phyloP scores from a whole-genome alignment of 2,329 filamentous ascomycete genomes.

The Phialophora tarda region DNA sequence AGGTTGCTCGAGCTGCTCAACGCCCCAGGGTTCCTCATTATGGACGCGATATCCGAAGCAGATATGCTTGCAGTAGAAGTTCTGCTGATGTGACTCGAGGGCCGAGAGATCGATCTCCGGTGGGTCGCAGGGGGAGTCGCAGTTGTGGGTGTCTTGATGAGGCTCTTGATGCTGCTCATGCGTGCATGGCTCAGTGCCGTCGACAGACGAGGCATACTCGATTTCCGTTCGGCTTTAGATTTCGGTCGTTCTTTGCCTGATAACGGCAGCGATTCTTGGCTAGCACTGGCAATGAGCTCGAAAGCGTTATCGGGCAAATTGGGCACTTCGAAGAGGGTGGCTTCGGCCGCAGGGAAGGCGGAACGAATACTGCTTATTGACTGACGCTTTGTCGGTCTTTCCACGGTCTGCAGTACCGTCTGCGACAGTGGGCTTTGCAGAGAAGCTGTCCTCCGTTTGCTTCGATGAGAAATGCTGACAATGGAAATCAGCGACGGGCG shows the following conservation, averaged over 20 bases:
- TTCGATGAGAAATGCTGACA: conserved; percentile 19
- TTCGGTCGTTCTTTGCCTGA: conserved; percentile 16
- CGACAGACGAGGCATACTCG: conserved; percentile 34
- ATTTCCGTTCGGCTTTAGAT: conserved; percentile 24
- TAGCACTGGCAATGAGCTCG: conserved; percentile 35
- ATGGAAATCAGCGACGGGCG: conserved; percentile 39
- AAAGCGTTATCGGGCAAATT: conserved; percentile 35
- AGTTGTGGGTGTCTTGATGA: conserved; percentile 35
- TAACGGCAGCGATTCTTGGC: conserved; percentile 31
- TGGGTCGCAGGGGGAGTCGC: conserved; percentile 23
- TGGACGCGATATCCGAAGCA: conserved; percentile 6
- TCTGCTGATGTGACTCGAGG: conserved; percentile 28
- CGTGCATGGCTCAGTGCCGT: conserved; percentile 33
- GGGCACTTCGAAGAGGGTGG: conserved; percentile 33
- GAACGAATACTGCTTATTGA: conserved; percentile 28
- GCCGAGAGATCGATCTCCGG: conserved; percentile 18
- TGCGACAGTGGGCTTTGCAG: conserved; percentile 29
- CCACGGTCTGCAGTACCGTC: conserved; percentile 14
- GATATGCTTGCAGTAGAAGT: conserved; percentile 29
- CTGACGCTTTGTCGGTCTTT: conserved; percentile 26
- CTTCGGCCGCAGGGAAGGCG: conserved; percentile 34
- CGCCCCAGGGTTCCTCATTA: conserved; percentile 18
- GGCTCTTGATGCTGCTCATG: conserved; percentile 38
- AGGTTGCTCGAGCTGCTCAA: conserved; percentile 20
- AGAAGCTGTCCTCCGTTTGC: conserved; percentile 27